Base-by-base conservation (phyloP, 495 filamentous ascomycete genomes). In the Hypoxylon fuscum region DNA sequence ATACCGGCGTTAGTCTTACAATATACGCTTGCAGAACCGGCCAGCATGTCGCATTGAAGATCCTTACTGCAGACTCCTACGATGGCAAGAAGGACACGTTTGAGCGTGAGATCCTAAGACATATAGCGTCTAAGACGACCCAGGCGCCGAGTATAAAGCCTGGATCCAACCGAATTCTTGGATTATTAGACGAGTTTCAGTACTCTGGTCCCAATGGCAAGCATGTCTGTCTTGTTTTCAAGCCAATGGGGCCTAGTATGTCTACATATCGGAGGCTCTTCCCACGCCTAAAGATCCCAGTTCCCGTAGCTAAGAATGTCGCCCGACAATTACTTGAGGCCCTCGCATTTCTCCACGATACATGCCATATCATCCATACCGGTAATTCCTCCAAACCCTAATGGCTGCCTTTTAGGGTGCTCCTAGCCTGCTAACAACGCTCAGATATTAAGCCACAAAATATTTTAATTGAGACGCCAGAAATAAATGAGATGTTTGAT, bases 151-250 rank as follows among this genome's bases (percentile, higher is more conserved):
- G 15, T 11, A 50, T 44, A 18, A 10, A 35, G 32, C 12, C 32
- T 10, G 32, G 32, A 2, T 35, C 7, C 12, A 12, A 12, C 12
- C 32, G 32, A 12, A 35, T 35, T 35, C 32, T 35, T 5, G 32
- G 69, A 42, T 58, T 82, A 18, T 38, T 79, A 27, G 78, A 74
- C 34, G 55, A 72, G 10, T 82, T 84, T 52, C 53, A 77, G 47
- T 74, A 79, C 53, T 27, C 50, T 27, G 79, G 79, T 6, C 80
- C 79, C 6, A 83, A 83, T 66, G 81, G 82, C 2, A 64, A 62
- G 6, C 81, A 83, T 59, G 67, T 64, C 10, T 83, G 81, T 38
- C 72, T 85, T 7, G 78, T 83, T 29, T 75, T 80, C 62, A 76
- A 83, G 54, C 68, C 70, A 8, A 75, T 83, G 75, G 79, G 79